Base-by-base conservation (phyloP, 2,329 filamentous ascomycete species). In the Fusarium kyushuense region DNA sequence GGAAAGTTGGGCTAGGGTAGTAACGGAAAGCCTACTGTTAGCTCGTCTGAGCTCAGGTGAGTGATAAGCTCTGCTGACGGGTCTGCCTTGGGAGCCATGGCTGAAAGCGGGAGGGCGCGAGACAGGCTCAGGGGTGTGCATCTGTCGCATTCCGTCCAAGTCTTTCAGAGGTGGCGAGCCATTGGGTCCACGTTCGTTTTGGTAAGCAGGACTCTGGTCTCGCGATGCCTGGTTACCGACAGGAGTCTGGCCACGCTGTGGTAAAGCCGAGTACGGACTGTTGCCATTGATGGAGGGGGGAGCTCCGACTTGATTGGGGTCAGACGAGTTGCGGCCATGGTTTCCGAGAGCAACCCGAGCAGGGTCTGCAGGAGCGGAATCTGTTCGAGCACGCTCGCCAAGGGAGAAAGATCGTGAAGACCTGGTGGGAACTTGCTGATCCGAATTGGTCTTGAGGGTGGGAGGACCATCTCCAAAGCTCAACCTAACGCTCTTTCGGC, bases 21-120 rank as follows among this genome's bases (percentile, higher is more conserved):
- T 89, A 70, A 85, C 87, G 27, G 96, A 97, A 77, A 98, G 89
- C 23, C 93, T 90, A 71, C 91, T 94, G 71, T 93, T 96, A 52
- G 92, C 93, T 67, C 89, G 89, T 65, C 92, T 90, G 72, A 95
- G 84, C 75, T 96, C 92, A 16, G 91, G 87, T 30, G 93, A 90
- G 59, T 92, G 88, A 71, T 92, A 89, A 1, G 92, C 92, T 43
- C 77, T 88, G 61, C 86, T 89, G 2, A 84, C 83, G 7, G 94
- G 94, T 48, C 88, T 86, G 52, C 90, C 86, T 63, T 91, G 88
- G 14, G 94, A 88, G 36, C 86, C 85, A 77, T 97, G 93, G 47
- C 89, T 86, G 76, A 97, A 95, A 13, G 88, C 89, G 5, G 95
- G 95, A 1, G 95, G 94, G 8, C 85, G 83, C 7, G 87, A 87